Evolutionary conservation across 2,329 filamentous ascomycete genomes (phyloP).

Genomic region (Colletotrichum kahawae): DNA sequence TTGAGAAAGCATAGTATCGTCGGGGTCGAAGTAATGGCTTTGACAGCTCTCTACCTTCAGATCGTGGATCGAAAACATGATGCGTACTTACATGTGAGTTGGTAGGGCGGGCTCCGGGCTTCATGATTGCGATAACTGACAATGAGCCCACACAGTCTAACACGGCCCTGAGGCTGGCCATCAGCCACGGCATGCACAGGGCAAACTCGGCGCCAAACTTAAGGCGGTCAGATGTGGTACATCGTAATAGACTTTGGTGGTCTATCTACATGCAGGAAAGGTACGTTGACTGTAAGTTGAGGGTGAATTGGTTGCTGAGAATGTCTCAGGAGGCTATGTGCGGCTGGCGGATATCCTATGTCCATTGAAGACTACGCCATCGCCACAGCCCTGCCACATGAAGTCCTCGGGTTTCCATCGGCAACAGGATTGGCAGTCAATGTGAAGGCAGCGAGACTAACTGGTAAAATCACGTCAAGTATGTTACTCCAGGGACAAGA

Average conservation of each 20-base stretch:
- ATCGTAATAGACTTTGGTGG: slow-evolving; percentile 17
- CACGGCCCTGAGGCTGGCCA: not conserved
- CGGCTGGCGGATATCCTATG: slow-evolving; percentile 12
- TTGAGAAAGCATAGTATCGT: not conserved
- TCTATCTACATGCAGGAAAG: slow-evolving; percentile 21
- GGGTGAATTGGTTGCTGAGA: not conserved
- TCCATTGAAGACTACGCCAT: slow-evolving; percentile 10
- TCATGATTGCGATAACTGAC: rapidly evolving
- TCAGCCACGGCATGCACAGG: slow-evolving; percentile 2
- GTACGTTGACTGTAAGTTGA: not conserved
- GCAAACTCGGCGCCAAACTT: not conserved
- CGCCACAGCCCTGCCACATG: not conserved
- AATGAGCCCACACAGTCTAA: not conserved
- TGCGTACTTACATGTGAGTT: slow-evolving; percentile 14
- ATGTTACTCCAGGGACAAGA: not conserved
- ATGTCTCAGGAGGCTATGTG: not conserved
- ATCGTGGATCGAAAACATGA: slow-evolving; percentile 13
- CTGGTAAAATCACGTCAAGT: slow-evolving; percentile 13
- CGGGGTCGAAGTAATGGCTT: slow-evolving; percentile 5
- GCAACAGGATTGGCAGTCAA: not conserved
- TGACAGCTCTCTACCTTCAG: slow-evolving; percentile 13
- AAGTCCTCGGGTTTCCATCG: not conserved
- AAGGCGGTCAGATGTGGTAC: not conserved
- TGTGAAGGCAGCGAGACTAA: not conserved
- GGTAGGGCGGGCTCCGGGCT: rapidly evolving